phyloP scores from a whole-genome alignment of 257 asterid species.

The Echites panduratus region DNA sequence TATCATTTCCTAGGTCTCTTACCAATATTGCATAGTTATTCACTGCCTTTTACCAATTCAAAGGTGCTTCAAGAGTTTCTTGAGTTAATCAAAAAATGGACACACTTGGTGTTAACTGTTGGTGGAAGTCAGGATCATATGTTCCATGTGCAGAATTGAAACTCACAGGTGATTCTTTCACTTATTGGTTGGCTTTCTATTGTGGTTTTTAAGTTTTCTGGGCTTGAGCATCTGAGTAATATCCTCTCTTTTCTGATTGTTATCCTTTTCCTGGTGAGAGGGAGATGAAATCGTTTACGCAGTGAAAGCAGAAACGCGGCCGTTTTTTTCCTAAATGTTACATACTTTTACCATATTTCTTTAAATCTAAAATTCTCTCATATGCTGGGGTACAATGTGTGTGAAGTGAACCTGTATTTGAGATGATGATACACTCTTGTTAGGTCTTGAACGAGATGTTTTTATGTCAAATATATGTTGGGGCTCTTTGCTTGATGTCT shows the following conservation, averaged over 20 bases:
- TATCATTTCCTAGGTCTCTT: not conserved
- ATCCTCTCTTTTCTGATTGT: not conserved
- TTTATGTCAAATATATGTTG: not conserved
- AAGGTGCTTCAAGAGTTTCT: not conserved
- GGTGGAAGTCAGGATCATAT: constrained; percentile 22
- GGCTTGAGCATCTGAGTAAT: not conserved
- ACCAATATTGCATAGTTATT: not conserved
- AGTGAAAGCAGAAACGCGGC: not conserved
- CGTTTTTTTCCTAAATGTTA: not conserved
- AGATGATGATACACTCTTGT: not conserved
- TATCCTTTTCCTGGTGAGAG: not conserved
- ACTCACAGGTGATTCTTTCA: constrained; percentile 19
- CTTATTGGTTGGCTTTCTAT: not conserved
- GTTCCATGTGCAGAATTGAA: constrained; percentile 17
- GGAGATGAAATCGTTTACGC: not conserved
- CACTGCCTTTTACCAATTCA: not conserved
- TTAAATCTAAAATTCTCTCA: not conserved
- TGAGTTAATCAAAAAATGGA: constrained; percentile 21
- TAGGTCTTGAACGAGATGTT: not conserved
- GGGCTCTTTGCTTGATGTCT: not conserved
- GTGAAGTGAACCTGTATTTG: not conserved
- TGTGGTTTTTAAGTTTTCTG: not conserved
- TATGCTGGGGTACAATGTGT: not conserved
- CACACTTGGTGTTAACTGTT: constrained; percentile 23
- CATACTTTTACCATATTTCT: not conserved